Percentiles rank a stretch among this genome's conserved stretches.
Evolutionary conservation across 1,284 basidiomycete genomes (phyloP).

Genomic region (Rhizopogon parksii): DNA sequence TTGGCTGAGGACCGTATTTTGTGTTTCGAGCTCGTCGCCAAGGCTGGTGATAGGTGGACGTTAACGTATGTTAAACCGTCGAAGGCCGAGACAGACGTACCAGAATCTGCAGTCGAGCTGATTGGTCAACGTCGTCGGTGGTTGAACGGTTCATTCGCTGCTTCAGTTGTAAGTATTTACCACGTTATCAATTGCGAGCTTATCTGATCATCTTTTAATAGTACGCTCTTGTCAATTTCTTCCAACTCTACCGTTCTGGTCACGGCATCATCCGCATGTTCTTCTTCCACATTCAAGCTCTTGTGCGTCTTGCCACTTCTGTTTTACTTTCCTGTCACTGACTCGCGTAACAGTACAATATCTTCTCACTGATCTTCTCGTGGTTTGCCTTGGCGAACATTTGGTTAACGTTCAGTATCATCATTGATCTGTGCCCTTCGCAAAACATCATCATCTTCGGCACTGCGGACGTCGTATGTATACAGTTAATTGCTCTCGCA

Average conservation of each 20-base stretch:
- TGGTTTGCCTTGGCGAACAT: constrained; percentile 93
- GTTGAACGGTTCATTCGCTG: constrained; percentile 97
- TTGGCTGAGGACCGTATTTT: constrained; percentile 94
- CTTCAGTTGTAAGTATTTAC: constrained; percentile 67
- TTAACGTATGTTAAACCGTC: constrained; percentile 92
- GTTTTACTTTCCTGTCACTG: neutral
- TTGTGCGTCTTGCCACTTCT: constrained; percentile 43
- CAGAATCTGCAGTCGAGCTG: constrained; percentile 83
- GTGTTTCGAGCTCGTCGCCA: constrained; percentile 95
- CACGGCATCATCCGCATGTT: constrained; percentile 87
- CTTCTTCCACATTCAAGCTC: constrained; percentile 89
- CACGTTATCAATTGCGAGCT: neutral
- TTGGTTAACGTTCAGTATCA: constrained; percentile 95
- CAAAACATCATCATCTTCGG: constrained; percentile 67
- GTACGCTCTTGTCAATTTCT: constrained; percentile 95
- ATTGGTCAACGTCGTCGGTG: constrained; percentile 95
- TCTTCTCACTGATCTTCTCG: constrained; percentile 77
- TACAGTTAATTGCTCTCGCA: neutral
- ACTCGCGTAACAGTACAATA: constrained; percentile 51
- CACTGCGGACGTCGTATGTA: constrained; percentile 52
- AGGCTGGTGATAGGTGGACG: constrained; percentile 81
- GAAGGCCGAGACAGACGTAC: constrained; percentile 94
- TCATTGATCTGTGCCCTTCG: constrained; percentile 80
- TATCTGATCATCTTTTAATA: constrained; percentile 20
- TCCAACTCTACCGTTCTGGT: constrained; percentile 79